A percentile compares a stretch with the other conserved stretches of the same genome.
phyloP scores from a whole-genome alignment of 352 stramenopile species.

The Nannochloropsis limnetica region DNA sequence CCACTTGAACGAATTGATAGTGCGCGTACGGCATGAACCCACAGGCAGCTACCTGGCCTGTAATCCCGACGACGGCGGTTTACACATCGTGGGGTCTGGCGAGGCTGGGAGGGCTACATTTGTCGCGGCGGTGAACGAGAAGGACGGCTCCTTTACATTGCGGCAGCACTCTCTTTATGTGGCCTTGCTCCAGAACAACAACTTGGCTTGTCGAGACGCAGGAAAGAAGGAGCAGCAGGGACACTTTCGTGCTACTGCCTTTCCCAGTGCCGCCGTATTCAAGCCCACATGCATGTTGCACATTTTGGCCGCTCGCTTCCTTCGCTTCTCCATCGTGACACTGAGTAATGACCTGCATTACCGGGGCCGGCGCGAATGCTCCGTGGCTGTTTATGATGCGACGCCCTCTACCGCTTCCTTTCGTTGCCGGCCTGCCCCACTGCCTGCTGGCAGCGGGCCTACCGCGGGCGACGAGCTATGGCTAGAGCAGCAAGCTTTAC shows the following conservation, averaged over 20 bases:
- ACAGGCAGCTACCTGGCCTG: background rate
- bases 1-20: background rate
- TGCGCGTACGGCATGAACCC: background rate
- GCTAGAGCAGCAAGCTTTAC: constrained; percentile 31
- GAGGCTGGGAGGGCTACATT: background rate
- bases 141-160: background rate
- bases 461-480: background rate
- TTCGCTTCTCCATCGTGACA: background rate
- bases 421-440: background rate
- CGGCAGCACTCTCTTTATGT: background rate
- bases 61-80: constrained; percentile 4
- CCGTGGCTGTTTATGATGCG: background rate
- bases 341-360: background rate
- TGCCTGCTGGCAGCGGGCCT: background rate
- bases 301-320: constrained; percentile 19
- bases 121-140: background rate
- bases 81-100: background rate
- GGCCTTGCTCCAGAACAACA: background rate
- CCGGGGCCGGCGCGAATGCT: background rate
- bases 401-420: background rate
- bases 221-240: background rate
- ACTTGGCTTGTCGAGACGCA: background rate
- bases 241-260: background rate
- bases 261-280: background rate
- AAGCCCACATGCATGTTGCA: constrained; percentile 20